These are phyloP conservation scores for Elsinoe necatrix DNA, from an alignment of 2,329 filamentous ascomycete genomes.

Conservation along the genomic window DNA sequence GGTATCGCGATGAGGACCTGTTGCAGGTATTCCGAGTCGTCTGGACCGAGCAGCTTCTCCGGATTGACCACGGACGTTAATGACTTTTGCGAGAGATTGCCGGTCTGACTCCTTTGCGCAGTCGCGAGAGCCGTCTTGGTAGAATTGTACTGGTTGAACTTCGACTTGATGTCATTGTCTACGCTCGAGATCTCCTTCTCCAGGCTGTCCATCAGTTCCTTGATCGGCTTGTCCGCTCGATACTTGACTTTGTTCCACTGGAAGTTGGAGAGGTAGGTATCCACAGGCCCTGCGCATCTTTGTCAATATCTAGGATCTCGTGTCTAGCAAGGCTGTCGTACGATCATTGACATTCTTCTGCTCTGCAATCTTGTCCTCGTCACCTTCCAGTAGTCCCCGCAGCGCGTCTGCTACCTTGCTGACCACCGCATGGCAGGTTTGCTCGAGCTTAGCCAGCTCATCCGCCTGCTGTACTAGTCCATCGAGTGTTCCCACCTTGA, in stretches of 20 bases:
- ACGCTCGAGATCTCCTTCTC: constrained; percentile 89
- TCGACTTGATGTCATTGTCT: constrained; percentile 91
- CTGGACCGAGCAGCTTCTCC: constrained; percentile 61
- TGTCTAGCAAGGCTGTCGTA: constrained; percentile 40
- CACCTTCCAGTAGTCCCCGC: constrained; percentile 70
- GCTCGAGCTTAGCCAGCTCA: constrained; percentile 81
- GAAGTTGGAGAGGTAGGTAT: constrained; percentile 83
- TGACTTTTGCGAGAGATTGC: constrained; percentile 89
- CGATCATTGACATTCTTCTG: constrained; percentile 94
- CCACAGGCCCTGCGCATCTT: constrained; percentile 66
- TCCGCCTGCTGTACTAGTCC: constrained; percentile 93
- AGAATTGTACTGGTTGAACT: constrained; percentile 89
- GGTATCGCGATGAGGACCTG: constrained; percentile 91
- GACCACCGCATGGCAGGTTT: constrained; percentile 70
- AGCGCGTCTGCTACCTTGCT: constrained; percentile 82
- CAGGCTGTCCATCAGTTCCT: constrained; percentile 76
- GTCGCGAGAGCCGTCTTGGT: constrained; percentile 76
- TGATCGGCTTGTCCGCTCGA: constrained; percentile 79
- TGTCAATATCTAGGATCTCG: constrained; percentile 17
- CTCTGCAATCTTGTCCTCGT: constrained; percentile 71
- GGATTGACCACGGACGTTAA: constrained; percentile 83
- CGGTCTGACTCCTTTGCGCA: constrained; percentile 80
- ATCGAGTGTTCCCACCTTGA: constrained; percentile 97
- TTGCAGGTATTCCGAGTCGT: constrained; percentile 86
- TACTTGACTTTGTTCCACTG: constrained; percentile 98